Conservation (phyloP, 2,329 filamentous ascomycete species). For the Waltergamsia citrina region DNA sequence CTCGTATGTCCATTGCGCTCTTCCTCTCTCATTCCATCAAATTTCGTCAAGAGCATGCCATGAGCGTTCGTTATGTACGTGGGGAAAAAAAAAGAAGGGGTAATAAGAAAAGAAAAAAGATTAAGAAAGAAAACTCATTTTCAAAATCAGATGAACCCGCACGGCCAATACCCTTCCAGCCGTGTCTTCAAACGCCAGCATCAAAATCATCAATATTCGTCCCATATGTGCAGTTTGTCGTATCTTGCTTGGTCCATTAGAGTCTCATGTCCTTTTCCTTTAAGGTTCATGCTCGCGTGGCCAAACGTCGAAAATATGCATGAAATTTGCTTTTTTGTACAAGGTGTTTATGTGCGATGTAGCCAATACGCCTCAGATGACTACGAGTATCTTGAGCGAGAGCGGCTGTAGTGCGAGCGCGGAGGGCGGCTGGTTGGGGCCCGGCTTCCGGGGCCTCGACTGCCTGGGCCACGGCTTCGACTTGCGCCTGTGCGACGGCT, state of each 20-base stretch:
- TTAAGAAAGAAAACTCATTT: neutral
- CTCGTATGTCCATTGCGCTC: neutral
- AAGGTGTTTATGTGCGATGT: too few relatives aligned
- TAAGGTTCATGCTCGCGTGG: too few relatives aligned
- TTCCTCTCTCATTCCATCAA: neutral
- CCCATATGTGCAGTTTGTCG: slow-evolving; percentile 1
- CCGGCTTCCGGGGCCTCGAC: too few relatives aligned
- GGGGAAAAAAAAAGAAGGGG: neutral
- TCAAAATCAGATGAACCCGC: too few relatives aligned
- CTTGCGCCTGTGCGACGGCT: slow-evolving; percentile 21
- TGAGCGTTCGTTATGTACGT: neutral
- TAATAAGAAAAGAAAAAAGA: neutral
- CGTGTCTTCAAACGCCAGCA: slow-evolving; percentile 1
- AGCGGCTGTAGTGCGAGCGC: slow-evolving; percentile 6
- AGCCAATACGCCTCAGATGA: too few relatives aligned
- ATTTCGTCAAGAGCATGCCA: neutral
- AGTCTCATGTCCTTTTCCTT: neutral
- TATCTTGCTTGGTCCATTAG: too few relatives aligned
- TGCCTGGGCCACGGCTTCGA: too few relatives aligned
- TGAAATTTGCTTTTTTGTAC: too few relatives aligned
- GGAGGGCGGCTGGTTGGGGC: too few relatives aligned
- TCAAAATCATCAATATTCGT: neutral
- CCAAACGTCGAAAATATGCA: too few relatives aligned
- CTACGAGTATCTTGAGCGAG: too few relatives aligned
- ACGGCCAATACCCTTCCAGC: too few relatives aligned